Conservation (phyloP, 441 rosid genomes). For the Kokia cookei region DNA sequence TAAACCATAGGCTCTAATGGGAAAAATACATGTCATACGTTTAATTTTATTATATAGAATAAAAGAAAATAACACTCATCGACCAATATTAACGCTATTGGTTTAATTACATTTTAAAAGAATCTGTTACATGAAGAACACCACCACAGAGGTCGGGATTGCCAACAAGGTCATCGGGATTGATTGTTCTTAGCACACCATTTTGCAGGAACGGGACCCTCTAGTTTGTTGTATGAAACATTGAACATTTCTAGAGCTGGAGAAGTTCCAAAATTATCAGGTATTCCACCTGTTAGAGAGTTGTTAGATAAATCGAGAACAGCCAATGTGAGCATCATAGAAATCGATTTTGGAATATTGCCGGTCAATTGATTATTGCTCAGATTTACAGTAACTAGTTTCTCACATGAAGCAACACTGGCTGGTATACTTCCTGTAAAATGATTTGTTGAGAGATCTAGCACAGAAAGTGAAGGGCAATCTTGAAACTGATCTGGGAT, state of each 20-base stretch:
- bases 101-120: neutral
- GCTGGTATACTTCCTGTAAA: constrained; percentile 59
- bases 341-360: constrained; percentile 52
- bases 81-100: neutral
- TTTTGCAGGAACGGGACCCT: constrained; percentile 71
- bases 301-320: constrained; percentile 82
- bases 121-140: constrained; percentile 44
- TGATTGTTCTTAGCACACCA: constrained; percentile 59
- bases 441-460: constrained; percentile 78
- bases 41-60: neutral
- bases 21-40: constrained; percentile 10
- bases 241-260: constrained; percentile 69
- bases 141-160: constrained; percentile 69
- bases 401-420: constrained; percentile 80
- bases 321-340: constrained; percentile 74
- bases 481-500: constrained; percentile 85
- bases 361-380: constrained; percentile 57
- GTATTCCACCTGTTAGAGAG: constrained; percentile 60
- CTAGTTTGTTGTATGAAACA: constrained; percentile 66
- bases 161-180: constrained; percentile 61
- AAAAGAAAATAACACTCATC: neutral
- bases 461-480: constrained; percentile 69
- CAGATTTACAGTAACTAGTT: constrained; percentile 61
- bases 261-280: constrained; percentile 58
- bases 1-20: neutral